Percentiles rank a stretch among this genome's conserved stretches.
These are phyloP conservation scores for Aspergillus sp. DNA, from an alignment of 2,329 filamentous ascomycete genomes.

Conservation along the genomic window DNA sequence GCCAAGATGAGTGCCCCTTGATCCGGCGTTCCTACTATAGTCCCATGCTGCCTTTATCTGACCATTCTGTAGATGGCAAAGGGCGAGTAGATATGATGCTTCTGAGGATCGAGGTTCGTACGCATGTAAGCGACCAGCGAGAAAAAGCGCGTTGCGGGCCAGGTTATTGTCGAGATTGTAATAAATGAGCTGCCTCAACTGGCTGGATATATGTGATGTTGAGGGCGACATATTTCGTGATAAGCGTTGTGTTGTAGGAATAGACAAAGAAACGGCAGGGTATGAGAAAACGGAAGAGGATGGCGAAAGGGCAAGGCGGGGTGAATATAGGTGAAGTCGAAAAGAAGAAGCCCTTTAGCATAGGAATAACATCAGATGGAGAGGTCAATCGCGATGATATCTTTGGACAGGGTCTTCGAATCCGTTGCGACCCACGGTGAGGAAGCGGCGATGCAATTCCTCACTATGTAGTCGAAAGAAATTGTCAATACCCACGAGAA, in stretches of 20 bases:
- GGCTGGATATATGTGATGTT: slow-evolving; percentile 51
- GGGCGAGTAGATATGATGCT: slow-evolving; percentile 73
- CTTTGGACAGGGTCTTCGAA: neutral
- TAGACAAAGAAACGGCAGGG: neutral
- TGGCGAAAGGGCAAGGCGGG: slow-evolving; percentile 1
- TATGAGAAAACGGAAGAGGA: slow-evolving; percentile 1
- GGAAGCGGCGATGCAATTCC: slow-evolving; percentile 12
- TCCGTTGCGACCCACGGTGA: slow-evolving; percentile 14
- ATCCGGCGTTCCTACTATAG: slow-evolving; percentile 65
- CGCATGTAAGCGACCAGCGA: slow-evolving; percentile 78
- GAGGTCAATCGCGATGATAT: neutral
- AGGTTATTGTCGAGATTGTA: slow-evolving; percentile 85
- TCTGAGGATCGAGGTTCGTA: slow-evolving; percentile 79
- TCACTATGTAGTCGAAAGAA: slow-evolving; percentile 8
- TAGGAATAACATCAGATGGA: slow-evolving; percentile 10
- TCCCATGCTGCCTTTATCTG: slow-evolving; percentile 85
- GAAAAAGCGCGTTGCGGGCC: slow-evolving; percentile 86
- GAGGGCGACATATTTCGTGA: slow-evolving; percentile 50
- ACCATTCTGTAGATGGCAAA: slow-evolving; percentile 78
- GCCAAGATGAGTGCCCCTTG: slow-evolving; percentile 70
- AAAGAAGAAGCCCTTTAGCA: slow-evolving; percentile 4
- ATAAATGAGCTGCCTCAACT: slow-evolving; percentile 63
- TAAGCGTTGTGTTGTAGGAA: slow-evolving; percentile 5
- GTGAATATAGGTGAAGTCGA: slow-evolving; percentile 3
- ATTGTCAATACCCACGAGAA: slow-evolving; percentile 8